Evolutionary conservation across 768 basidiomycete species (phyloP), one percentile per base, ranked within the genome.

Genomic region (Termitomyces sp.): DNA sequence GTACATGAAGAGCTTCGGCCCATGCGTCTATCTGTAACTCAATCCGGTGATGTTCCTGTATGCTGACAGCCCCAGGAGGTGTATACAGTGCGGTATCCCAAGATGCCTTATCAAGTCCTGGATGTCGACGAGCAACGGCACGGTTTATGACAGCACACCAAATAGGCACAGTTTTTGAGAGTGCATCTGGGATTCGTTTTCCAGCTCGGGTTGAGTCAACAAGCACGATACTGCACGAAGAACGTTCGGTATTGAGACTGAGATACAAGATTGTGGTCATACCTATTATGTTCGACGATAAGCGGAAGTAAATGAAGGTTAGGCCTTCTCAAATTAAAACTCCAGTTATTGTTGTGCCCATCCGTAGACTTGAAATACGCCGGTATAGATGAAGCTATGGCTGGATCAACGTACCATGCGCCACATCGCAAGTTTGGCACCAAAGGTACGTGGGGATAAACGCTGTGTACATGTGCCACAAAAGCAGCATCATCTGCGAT

Each of bases 351-450:
- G 58, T 80, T 85, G 64, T 95, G 93, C 0, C 93, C 94, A 63
- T 95, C 92, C 0, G 91, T 94, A 0, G 92, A 93, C 65, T 96
- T 96, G 79, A 91, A 98, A 74, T 93, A 98, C 16, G 85, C 91
- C 12, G 79, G 76, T 5, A 72, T 61, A 40, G 71, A 58, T 21
- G 67, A 70, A 9, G 74, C 66, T 55, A 85, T 79, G 7, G 63
- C 57, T 19, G 93, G 90, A 63, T 93, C 79, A 6, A 87, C 83
- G 68, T 97, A 98, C 95, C 95, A 98, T 7, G 88, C 88, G 3
- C 96, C 96, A 64, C 94, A 97, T 23, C 96, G 83, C 65, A 94
- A 79, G 68, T 98, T 98, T 3, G 96, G 93, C 90, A 65, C 35
- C 10, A 52, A 17, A 3, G 57, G 83, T 16, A 86, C 67, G 23